Evolutionary conservation across 1,284 basidiomycete genomes (phyloP).

Genomic region (Leccinum pachyderme): DNA sequence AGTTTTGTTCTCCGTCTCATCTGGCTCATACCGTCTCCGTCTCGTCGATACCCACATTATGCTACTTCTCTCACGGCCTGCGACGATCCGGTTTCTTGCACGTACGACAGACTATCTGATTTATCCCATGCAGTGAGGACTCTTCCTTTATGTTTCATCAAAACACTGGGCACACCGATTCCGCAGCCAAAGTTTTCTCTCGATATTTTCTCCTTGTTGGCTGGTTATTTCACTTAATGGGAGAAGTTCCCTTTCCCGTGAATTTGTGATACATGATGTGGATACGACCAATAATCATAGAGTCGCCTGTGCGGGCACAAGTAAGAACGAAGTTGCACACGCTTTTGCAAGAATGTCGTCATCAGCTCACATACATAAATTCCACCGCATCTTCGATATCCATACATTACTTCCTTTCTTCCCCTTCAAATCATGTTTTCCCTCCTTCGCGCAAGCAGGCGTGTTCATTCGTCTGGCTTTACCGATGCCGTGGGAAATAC

Average conservation of each 20-base stretch:
- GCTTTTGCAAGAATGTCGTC: conserved; percentile 24
- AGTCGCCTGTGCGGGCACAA: background rate
- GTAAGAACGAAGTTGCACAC: too few species aligned
- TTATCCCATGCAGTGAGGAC: conserved; percentile 20
- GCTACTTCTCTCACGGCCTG: conserved; percentile 36
- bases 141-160: conserved; percentile 13
- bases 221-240: conserved; percentile 36
- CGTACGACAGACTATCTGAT: conserved; percentile 37
- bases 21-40: conserved; percentile 21
- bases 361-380: conserved; percentile 1
- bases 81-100: conserved; percentile 30
- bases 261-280: conserved; percentile 19
- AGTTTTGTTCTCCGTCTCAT: conserved; percentile 17
- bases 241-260: conserved; percentile 29
- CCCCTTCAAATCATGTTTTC: conserved; percentile 36
- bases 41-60: conserved; percentile 36
- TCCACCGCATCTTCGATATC: background rate
- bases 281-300: conserved; percentile 19
- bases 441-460: conserved; percentile 33
- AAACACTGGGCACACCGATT: conserved; percentile 15
- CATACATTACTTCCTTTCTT: background rate
- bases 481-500: conserved; percentile 92
- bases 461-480: conserved; percentile 54
- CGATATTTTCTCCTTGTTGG: conserved; percentile 15
- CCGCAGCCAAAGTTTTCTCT: conserved; percentile 17